Evolutionary conservation across 78 protist species (phyloP), one percentile per base, ranked within the genome.

Genomic region (Cavenderia fasciculata): DNA sequence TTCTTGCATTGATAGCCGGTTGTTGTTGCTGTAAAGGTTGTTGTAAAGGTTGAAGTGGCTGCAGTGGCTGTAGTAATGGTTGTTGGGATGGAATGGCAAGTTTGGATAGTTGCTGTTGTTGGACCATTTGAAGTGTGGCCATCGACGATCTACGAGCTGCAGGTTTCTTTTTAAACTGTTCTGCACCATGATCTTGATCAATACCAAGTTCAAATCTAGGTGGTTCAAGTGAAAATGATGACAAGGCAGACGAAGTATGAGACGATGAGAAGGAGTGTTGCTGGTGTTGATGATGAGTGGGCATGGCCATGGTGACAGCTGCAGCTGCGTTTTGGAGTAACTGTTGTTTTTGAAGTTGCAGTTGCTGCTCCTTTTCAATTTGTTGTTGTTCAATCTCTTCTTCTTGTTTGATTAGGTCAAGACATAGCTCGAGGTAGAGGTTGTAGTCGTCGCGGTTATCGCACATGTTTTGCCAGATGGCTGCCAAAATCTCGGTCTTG

Each of bases 401-500:
- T 40, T 79, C 88, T 76, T 65, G 47, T 54, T 62, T 44, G 51
- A 79, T 52, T 21, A 79, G 43, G 27, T 33, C 52, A 4, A 62
- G 40, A 31, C 88, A 79, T 18, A 79, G 23, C 38, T 79, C 88
- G 10, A 79, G 56, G 66, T 79, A 79, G 8, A 69, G 52, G 23
- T 59, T 76, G 57, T 79, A 79, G 19, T 79, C 88, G 33, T 62
- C 34, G 19, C 66, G 54, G 36, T 79, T 79, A 66, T 79, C 88
- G 54, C 88, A 79, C 88, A 79, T 79, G 46, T 79, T 79, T 54
- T 79, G 88, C 88, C 88, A 79, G 40, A 79, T 79, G 33, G 88
- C 88, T 25, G 88, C 88, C 4, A 79, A 27, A 6, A 79, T 79
- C 56, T 79, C 88, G 40, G 56, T 79, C 56, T 79, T 79, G 69